These are phyloP conservation scores for Geranium brycei DNA, from an alignment of 345 rosid species.

Conservation along the genomic window DNA sequence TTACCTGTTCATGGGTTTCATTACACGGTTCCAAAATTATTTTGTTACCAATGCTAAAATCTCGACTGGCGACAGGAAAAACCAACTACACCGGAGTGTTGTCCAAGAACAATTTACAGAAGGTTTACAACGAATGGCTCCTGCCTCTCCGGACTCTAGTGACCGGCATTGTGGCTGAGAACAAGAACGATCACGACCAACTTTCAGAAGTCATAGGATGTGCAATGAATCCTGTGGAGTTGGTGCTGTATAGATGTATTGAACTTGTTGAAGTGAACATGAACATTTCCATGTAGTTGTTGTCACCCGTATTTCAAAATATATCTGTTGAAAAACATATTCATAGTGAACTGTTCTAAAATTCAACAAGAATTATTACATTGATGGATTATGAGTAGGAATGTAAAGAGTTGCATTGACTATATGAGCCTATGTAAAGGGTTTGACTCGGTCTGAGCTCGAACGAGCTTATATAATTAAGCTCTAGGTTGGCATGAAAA, in stretches of 20 bases:
- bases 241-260: slow-evolving; percentile 68
- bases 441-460: no score
- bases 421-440: no score
- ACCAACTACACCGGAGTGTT: slow-evolving; percentile 35
- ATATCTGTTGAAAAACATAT: no score
- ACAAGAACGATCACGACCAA: slow-evolving; percentile 27
- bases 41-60: neutral
- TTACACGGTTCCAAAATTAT: neutral
- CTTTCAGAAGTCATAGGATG: slow-evolving; percentile 19
- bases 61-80: slow-evolving; percentile 26
- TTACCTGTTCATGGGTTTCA: no score
- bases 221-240: slow-evolving; percentile 49
- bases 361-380: no score
- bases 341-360: no score
- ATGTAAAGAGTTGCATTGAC: no score
- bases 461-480: no score
- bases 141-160: slow-evolving; percentile 61
- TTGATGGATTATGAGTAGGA: no score
- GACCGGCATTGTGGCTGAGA: slow-evolving; percentile 33
- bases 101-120: slow-evolving; percentile 41
- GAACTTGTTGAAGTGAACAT: slow-evolving; percentile 73
- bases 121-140: slow-evolving; percentile 67
- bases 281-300: slow-evolving; percentile 9
- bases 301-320: neutral
- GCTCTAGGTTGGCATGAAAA: no score